Conservation (phyloP, 2,329 filamentous ascomycete genomes). For the Albophoma yamanashiensis region DNA sequence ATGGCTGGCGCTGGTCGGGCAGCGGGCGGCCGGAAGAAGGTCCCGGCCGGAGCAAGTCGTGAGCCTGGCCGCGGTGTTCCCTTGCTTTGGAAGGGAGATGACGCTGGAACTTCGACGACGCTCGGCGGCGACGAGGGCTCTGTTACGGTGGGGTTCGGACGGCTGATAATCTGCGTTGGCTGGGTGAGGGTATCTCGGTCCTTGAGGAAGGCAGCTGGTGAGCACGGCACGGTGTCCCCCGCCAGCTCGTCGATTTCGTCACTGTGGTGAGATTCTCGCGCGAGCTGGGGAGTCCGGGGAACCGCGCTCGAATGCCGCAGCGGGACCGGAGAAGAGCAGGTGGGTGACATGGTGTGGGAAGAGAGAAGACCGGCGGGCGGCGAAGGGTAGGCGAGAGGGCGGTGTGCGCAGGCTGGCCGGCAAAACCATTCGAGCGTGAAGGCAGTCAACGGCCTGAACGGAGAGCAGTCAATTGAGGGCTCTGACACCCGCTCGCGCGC, state of each 20-base stretch:
- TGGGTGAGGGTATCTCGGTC: conserved; percentile 25
- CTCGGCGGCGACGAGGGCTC: conserved; percentile 32
- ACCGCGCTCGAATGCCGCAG: conserved; percentile 17
- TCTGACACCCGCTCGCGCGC: not conserved
- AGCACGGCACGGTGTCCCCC: conserved; percentile 34
- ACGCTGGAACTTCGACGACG: conserved; percentile 73
- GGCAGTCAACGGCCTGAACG: not conserved
- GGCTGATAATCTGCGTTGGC: conserved; percentile 35
- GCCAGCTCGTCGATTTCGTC: conserved; percentile 35
- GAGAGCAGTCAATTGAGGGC: not conserved
- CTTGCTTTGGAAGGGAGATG: conserved; percentile 57
- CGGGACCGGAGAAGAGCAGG: conserved; percentile 21
- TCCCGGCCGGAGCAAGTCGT: conserved; percentile 67
- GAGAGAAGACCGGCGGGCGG: conserved; percentile 1
- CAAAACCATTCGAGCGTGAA: not conserved
- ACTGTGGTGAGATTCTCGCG: conserved; percentile 10
- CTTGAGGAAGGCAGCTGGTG: conserved; percentile 24
- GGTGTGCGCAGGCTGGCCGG: not conserved
- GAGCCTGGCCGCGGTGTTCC: conserved; percentile 29
- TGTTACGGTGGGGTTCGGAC: conserved; percentile 20
- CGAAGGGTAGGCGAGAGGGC: conserved; percentile 4
- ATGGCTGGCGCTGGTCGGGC: conserved; percentile 13
- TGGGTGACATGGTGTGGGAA: conserved; percentile 14
- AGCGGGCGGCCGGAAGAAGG: conserved; percentile 51
- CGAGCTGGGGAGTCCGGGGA: conserved; percentile 15